Base-by-base conservation (phyloP, 2,329 filamentous ascomycete genomes). In the Cercospora zeina region DNA sequence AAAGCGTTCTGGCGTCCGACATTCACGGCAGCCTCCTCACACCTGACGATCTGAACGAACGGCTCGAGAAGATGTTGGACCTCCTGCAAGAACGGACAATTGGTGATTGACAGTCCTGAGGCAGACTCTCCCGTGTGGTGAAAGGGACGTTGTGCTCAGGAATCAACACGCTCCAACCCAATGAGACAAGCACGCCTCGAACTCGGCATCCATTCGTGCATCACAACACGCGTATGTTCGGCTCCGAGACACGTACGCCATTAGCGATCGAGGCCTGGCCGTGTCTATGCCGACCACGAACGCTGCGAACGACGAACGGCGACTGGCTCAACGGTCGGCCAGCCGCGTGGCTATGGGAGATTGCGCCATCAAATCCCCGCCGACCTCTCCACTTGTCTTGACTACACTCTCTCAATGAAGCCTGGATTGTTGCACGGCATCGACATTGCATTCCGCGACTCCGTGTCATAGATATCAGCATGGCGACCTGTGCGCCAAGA, bases 321-420 rank as follows among this genome's bases (percentile, higher is more conserved):
- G 10, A 36, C 11, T 10, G 34, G 34, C 34, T 36, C 27, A 51
- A 58, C 55, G 19, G 42, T 58, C 55, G 55, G 45, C 39, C 55
- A 58, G 30, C 42, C 55, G 55, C 55, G 55, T 50, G 55, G 45
- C 42, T 33, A 27, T 13, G 19, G 42, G 30, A 58, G 31, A 58
- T 58, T 58, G 55, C 55, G 42, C 24, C 55, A 58, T 50, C 16
- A 39, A 58, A n/a, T 37, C n/a, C 33, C 55, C 55, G 42, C n/a
- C 16, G 30, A 19, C 37, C 13, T n/a, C 47, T 3, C 24, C 13
- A 39, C 31, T 27, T 37, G 10, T 37, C 19, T 24, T 10, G 19
- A n/a, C 24, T 36, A 24, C 27, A 58, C n/a, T 2, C 4, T 45
- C 31, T n/a, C 11, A 21, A 57, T 21, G 36, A 13, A 9, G 11